Evolutionary conservation across 768 basidiomycete genomes (phyloP), one percentile per base, ranked within the genome.

Genomic region (Kwoniella dejecticola): DNA sequence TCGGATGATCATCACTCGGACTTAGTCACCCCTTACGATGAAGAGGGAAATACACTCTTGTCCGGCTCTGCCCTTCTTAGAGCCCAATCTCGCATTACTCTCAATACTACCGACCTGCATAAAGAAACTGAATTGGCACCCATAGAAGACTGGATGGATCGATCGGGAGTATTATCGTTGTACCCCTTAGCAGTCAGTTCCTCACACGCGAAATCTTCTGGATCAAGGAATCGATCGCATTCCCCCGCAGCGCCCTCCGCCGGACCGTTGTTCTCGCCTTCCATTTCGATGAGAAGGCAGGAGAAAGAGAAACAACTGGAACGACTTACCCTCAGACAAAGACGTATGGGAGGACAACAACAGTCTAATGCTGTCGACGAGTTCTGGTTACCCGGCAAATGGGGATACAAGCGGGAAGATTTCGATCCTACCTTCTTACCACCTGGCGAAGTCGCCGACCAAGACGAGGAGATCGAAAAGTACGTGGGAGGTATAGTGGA

Each of bases 61-160:
- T 47, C 53, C 40, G 38, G 41, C 49, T 47, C 29, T n/a, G 55
- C 12, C 38, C 19, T 52, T 17, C 41, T 46, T 19, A 52, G 58
- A 57, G 36, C 59, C 19, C 56, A 49, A 41, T 49, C 65, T 15
- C 47, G 55, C 30, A 23, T 56, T n/a, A 48, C 59, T 11, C 13
- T 55, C 31, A 63, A 50, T 12, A 42, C 52, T 10, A 5, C 21
- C 19, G 11, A 42, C 24, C 29, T 24, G 36, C 11, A 27, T 17
- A 15, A 29, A 10, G 38, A 52, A 46, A 27, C 46, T 19, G 36
- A 62, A 23, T 68, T 70, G 21, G 71, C 71, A 15, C 74, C 74
- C 12, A 69, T 72, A 29, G 62, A 71, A 36, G 40, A 62, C 24
- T 75, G 74, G 74, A 75, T 75, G 74, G 74, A 67, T 38, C 50